Conservation (phyloP, 129 eudicot genomes). For the Helichrysum umbraculigerum region DNA sequence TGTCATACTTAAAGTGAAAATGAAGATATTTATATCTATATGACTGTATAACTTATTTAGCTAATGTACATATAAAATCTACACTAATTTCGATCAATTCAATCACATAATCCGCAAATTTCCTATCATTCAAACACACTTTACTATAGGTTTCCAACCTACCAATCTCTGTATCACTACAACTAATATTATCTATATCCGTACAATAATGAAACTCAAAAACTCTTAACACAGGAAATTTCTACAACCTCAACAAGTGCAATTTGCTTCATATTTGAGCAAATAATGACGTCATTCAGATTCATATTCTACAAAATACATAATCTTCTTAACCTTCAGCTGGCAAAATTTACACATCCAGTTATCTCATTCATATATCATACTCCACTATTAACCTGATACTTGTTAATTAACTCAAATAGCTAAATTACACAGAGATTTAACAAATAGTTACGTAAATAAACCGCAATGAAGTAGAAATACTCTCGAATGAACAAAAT, state of each 20-base stretch:
- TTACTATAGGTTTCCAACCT: background rate
- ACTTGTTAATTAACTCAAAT: no score
- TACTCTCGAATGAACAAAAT: no score
- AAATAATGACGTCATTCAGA: conserved; percentile 1
- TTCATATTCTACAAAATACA: background rate
- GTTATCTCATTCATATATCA: no score
- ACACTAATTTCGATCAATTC: conserved; percentile 17
- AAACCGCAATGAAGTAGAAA: no score
- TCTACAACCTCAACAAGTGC: background rate
- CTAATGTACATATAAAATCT: background rate
- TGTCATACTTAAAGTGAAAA: no score
- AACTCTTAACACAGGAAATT: conserved; percentile 6
- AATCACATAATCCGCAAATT: conserved; percentile 2
- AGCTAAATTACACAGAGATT: no score
- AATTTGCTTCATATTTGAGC: conserved; percentile 8
- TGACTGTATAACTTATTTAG: background rate
- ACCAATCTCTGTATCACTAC: background rate
- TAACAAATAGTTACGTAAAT: background rate
- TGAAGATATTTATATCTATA: background rate
- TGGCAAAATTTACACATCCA: background rate
- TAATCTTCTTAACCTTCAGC: conserved; percentile 2
- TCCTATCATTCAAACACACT: conserved; percentile 13
- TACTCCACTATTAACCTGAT: background rate
- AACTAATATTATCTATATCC: background rate
- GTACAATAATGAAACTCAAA: background rate